These are phyloP conservation scores for Perkinsela sp. DNA, from an alignment of 208 protist genomes.

Conservation along the genomic window DNA sequence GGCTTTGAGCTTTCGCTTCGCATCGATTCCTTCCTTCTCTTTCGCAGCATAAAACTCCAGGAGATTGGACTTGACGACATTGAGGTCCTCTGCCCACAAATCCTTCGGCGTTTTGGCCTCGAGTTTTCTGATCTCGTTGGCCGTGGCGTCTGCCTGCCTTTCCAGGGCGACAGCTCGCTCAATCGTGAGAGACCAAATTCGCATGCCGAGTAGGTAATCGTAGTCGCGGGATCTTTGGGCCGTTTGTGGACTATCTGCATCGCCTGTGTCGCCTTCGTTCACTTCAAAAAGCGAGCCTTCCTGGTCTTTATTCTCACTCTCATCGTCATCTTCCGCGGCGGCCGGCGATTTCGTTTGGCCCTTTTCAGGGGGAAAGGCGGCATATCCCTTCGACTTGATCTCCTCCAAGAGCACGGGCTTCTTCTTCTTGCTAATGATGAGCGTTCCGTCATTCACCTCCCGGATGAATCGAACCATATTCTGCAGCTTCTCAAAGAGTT, in stretches of 20 bases:
- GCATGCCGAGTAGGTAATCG: constrained; percentile 94
- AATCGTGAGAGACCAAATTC: constrained; percentile 80
- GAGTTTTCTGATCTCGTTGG: constrained; percentile 37
- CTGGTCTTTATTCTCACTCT: constrained; percentile 3
- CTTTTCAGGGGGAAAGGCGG: constrained; percentile 31
- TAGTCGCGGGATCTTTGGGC: constrained; percentile 49
- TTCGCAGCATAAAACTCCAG: constrained; percentile 22
- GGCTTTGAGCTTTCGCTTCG: constrained; percentile 39
- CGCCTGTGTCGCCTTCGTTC: background rate
- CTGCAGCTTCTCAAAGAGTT: constrained; percentile 56
- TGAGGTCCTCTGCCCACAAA: constrained; percentile 58
- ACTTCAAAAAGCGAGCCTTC: constrained; percentile 1
- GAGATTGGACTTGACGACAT: constrained; percentile 23
- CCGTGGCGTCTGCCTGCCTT: constrained; percentile 34
- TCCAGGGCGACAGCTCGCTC: constrained; percentile 78
- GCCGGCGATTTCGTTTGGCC: constrained; percentile 42
- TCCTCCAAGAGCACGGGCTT: constrained; percentile 73
- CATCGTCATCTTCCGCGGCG: constrained; percentile 27
- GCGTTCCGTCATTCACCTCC: constrained; percentile 69
- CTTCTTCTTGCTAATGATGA: constrained; percentile 68
- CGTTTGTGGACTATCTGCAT: constrained; percentile 2
- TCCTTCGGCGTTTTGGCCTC: constrained; percentile 31
- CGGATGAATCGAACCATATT: constrained; percentile 94
- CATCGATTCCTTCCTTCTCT: constrained; percentile 20
- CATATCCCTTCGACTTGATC: constrained; percentile 55